phyloP scores from a whole-genome alignment of 2,329 filamentous ascomycete genomes.

The Colletotrichum tropicicola region DNA sequence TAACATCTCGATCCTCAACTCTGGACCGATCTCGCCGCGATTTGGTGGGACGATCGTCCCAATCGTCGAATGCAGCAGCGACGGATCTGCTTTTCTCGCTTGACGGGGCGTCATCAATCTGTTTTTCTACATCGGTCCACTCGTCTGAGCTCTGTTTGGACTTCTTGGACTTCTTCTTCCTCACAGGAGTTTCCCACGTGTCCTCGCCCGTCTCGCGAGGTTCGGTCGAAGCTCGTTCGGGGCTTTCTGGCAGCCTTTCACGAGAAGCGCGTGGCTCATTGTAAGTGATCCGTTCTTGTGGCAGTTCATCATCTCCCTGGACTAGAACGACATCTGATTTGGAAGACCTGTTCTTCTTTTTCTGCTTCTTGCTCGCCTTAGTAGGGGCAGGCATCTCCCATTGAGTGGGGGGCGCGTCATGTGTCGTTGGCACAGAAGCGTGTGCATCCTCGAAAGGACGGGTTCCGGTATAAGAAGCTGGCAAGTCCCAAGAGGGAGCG shows the following conservation, averaged over 20 bases:
- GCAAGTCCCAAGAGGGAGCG: conserved; percentile 4
- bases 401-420: not conserved
- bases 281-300: not conserved
- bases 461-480: not conserved
- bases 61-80: not conserved
- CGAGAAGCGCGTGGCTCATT: not conserved
- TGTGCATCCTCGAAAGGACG: not conserved
- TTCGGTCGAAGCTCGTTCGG: conserved; percentile 23
- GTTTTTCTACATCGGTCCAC: conserved; percentile 31
- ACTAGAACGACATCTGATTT: conserved; percentile 39
- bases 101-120: conserved; percentile 2
- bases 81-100: conserved; percentile 3
- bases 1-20: conserved; percentile 54
- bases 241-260: conserved; percentile 6
- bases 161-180: conserved; percentile 44
- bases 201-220: conserved; percentile 33
- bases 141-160: conserved; percentile 30
- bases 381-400: conserved; percentile 34
- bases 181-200: conserved; percentile 38
- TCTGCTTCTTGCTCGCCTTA: conserved; percentile 44
- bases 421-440: not conserved
- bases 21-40: conserved; percentile 37
- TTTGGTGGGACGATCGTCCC: conserved; percentile 23
- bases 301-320: conserved; percentile 32
- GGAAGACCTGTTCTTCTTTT: conserved; percentile 50